Evolutionary conservation across 352 stramenopile species (phyloP).

Genomic region (Elongisporangium anandrum): DNA sequence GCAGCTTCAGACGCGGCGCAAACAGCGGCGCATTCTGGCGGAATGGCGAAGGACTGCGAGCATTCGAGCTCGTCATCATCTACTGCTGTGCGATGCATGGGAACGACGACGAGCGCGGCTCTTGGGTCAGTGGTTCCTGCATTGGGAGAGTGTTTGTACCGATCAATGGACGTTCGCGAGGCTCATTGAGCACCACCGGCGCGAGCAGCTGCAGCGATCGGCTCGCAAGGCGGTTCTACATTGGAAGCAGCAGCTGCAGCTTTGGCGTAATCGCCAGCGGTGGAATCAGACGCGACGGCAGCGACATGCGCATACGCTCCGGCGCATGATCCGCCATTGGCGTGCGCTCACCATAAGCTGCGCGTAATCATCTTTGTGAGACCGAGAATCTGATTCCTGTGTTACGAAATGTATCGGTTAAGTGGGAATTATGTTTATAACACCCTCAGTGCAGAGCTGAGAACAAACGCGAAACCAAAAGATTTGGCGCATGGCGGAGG

Average conservation of each 20-base stretch:
- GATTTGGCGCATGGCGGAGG: not conserved
- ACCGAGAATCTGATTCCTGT: not conserved
- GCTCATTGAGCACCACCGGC: conserved; percentile 24
- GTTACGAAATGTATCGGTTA: not conserved
- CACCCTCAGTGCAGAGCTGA: not conserved
- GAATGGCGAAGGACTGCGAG: conserved; percentile 13
- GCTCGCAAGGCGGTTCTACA: conserved; percentile 4
- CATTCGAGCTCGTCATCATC: conserved; percentile 1
- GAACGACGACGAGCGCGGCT: conserved; percentile 4
- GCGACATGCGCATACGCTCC: not conserved
- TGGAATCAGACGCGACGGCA: conserved; percentile 1
- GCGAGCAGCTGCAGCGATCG: conserved; percentile 6
- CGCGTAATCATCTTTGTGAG: not conserved
- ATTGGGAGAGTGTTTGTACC: conserved; percentile 53
- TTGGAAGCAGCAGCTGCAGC: conserved; percentile 14
- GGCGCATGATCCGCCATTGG: not conserved
- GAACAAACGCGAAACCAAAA: not conserved
- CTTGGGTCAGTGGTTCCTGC: conserved; percentile 17
- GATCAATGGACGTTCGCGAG: conserved; percentile 30
- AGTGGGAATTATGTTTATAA: not conserved
- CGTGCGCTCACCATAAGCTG: not conserved
- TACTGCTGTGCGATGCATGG: conserved; percentile 8
- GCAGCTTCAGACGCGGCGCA: conserved; percentile 2
- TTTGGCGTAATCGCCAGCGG: conserved; percentile 11
- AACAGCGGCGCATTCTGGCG: conserved; percentile 12